A percentile compares a stretch with the other conserved stretches of the same genome.
Conservation (phyloP, 2,329 filamentous ascomycete species). For the Rutstroemia sp. region DNA sequence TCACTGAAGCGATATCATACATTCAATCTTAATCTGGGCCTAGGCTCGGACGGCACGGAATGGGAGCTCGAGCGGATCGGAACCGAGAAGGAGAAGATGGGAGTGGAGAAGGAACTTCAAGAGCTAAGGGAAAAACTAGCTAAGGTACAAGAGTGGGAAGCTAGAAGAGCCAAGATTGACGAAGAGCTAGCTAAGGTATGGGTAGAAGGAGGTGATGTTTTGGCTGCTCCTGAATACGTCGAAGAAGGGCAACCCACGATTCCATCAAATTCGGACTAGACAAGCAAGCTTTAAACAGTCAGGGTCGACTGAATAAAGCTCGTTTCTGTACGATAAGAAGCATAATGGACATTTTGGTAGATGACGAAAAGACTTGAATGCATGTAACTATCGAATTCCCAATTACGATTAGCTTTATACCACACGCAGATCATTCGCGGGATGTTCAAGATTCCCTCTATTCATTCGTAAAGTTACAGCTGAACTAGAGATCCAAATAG, state of each 20-base stretch:
- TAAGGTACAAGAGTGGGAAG: conserved; percentile 80
- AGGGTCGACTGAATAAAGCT: neutral
- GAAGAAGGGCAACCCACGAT: neutral
- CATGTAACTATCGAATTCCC: neutral
- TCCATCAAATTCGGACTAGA: neutral
- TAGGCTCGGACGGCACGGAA: conserved; percentile 72
- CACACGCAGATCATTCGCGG: too few species aligned
- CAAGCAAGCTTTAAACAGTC: neutral
- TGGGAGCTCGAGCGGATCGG: conserved; percentile 95
- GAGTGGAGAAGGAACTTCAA: conserved; percentile 82
- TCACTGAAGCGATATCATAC: conserved; percentile 95
- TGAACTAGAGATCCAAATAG: too few species aligned
- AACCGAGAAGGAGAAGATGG: conserved; percentile 85
- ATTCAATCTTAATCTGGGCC: conserved; percentile 78
- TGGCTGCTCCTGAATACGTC: conserved; percentile 4
- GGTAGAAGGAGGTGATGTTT: conserved; percentile 26
- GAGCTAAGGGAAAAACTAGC: conserved; percentile 74
- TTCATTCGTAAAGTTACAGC: too few species aligned
- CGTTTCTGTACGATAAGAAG: neutral
- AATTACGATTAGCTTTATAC: too few species aligned
- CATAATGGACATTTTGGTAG: neutral
- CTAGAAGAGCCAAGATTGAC: conserved; percentile 72
- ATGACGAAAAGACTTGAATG: neutral
- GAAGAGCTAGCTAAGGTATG: conserved; percentile 53
- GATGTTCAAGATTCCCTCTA: too few species aligned